Evolutionary conservation across 352 stramenopile genomes (phyloP).

Genomic region (Bremia lactucae): DNA sequence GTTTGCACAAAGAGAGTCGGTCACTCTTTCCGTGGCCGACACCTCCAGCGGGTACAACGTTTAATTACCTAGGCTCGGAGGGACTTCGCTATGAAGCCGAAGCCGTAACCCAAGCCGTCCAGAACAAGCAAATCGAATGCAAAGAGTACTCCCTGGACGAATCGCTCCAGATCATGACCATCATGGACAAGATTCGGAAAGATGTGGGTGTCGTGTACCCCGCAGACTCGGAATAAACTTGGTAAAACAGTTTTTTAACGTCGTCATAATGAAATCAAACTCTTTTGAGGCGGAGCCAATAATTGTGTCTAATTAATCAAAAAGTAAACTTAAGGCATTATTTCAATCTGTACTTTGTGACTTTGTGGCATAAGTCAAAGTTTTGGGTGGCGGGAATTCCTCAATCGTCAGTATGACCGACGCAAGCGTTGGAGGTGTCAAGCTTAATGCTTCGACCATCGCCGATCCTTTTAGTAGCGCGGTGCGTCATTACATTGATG

Average conservation of each 20-base stretch:
- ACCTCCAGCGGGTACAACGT: constrained; percentile 4
- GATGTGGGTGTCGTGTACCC: constrained; percentile 39
- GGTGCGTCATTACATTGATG: constrained; percentile 71
- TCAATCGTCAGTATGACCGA: constrained; percentile 8
- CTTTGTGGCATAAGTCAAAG: no score
- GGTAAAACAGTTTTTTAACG: background rate
- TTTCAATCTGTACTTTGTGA: no score
- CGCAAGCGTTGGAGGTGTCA: constrained; percentile 26
- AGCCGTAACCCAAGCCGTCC: constrained; percentile 51
- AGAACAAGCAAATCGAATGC: constrained; percentile 27
- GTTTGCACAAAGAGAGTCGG: constrained; percentile 19
- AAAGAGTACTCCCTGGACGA: constrained; percentile 43
- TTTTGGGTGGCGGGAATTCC: no score
- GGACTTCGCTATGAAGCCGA: constrained; percentile 79
- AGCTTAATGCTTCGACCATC: constrained; percentile 76
- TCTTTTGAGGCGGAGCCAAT: no score
- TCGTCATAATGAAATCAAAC: no score
- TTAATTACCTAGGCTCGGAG: constrained; percentile 11
- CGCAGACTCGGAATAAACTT: constrained; percentile 10
- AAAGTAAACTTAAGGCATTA: no score
- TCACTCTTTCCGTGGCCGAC: constrained; percentile 36
- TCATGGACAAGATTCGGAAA: constrained; percentile 59
- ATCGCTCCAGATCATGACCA: constrained; percentile 40
- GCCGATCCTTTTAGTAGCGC: constrained; percentile 80
- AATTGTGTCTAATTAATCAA: no score